Evolutionary conservation across 179 eudicot genomes (phyloP).

Genomic region (Camellia oleifera): DNA sequence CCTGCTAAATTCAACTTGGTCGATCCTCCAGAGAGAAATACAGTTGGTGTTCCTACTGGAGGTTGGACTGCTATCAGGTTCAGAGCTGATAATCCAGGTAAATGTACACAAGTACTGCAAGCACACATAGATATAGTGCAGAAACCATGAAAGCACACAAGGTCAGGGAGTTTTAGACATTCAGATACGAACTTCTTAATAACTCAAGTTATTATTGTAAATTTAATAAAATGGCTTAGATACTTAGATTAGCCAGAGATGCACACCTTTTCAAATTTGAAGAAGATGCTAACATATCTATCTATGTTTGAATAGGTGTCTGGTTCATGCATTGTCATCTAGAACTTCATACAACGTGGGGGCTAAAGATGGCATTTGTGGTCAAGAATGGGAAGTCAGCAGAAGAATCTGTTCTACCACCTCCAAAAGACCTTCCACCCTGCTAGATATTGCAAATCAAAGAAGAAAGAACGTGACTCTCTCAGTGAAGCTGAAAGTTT

Average conservation of each 20-base stretch:
- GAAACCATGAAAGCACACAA: too few species aligned
- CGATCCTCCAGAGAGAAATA: too few species aligned
- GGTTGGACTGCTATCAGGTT: too few species aligned
- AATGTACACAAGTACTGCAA: slow-evolving; percentile 37
- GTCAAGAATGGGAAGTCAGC: slow-evolving; percentile 42
- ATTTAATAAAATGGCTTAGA: too few species aligned
- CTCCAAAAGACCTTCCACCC: slow-evolving; percentile 45
- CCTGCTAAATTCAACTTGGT: too few species aligned
- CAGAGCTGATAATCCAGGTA: too few species aligned
- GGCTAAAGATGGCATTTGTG: slow-evolving; percentile 39
- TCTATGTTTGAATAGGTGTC: slow-evolving; percentile 27
- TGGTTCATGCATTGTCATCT: slow-evolving; percentile 54
- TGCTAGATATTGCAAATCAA: slow-evolving; percentile 23
- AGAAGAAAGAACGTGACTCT: background rate
- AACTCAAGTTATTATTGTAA: too few species aligned
- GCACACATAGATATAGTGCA: background rate
- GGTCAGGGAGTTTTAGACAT: too few species aligned
- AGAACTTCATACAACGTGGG: slow-evolving; percentile 50
- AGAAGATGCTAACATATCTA: slow-evolving; percentile 4
- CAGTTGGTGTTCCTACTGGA: too few species aligned
- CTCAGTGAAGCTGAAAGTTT: background rate
- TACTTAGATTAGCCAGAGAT: background rate
- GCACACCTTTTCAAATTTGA: background rate
- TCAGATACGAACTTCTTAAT: too few species aligned
- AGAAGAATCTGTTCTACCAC: slow-evolving; percentile 35